Base-by-base conservation (phyloP, 495 filamentous ascomycete species). In the Amorphotheca resinae region DNA sequence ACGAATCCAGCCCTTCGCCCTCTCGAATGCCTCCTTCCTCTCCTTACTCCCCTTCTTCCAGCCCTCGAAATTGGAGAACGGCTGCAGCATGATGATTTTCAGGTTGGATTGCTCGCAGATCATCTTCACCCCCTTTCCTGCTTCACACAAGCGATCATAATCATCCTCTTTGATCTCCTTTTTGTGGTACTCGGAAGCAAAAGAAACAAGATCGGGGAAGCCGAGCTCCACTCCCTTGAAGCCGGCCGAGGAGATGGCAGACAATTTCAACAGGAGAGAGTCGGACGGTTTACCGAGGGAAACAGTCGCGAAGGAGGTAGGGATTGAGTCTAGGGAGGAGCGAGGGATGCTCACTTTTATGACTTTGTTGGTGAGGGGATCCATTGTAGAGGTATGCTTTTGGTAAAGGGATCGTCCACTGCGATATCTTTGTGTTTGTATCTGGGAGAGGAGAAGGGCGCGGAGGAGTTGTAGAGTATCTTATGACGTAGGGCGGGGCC, bases 21-120 rank as follows among this genome's bases (percentile, higher is more conserved):
- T 65, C 4, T 57, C 54, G 46, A 85, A 84, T 0, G 80, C 84
- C 36, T 82, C 76, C 20, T 74, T 63, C 15, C 80, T 58, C 56
- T 80, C 73, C 2, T 53, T 43, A 4, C 69, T 72, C 0, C 64
- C 77, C 16, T 65, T 63, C 1, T 65, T 56, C 80, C 83, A 91
- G 4, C 84, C 84, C 51, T 93, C 84, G 50, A 87, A 87, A 44
- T 87, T 82, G 5, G 76, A 60, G 52, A 88, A 87, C 0, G 84
- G 82, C 52, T 89, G 84, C 8, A 93, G 58, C 64, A 86, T 81
- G 52, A 88, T 65, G 33, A 89, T 73, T 18, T 61, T 63, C 4
- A 89, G 63, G 0, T 59, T 50, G 22, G 72, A 62, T 15, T 65
- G 56, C 14, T 71, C 55, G 45, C 72, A 80, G 23, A 80, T 51